Evolutionary conservation across 108 stramenopile genomes (phyloP).

Genomic region (Conticribra weissflogii): DNA sequence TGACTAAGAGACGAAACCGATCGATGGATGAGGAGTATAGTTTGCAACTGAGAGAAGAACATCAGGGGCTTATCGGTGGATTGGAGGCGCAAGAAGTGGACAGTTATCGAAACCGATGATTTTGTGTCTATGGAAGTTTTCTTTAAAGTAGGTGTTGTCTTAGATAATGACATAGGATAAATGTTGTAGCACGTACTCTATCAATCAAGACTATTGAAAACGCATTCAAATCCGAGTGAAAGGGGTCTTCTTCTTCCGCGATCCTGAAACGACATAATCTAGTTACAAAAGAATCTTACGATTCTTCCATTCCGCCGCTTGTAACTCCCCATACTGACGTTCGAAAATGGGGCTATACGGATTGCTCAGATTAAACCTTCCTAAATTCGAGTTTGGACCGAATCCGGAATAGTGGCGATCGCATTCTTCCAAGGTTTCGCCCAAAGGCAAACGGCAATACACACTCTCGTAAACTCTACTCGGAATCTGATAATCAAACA

Average conservation of each 20-base stretch:
- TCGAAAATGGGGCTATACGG: not conserved
- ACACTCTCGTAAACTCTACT: conserved; percentile 31
- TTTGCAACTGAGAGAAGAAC: conserved; percentile 16
- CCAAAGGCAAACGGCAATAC: conserved; percentile 42
- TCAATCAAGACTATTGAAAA: too few relatives aligned
- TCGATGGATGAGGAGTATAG: conserved; percentile 11
- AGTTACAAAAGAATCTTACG: too few relatives aligned
- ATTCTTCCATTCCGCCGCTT: too few relatives aligned
- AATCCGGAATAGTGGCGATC: not conserved
- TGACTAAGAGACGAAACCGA: conserved; percentile 5
- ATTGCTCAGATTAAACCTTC: not conserved
- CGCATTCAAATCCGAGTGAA: too few relatives aligned
- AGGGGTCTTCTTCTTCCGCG: too few relatives aligned
- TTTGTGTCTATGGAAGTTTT: too few relatives aligned
- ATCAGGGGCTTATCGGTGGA: not conserved
- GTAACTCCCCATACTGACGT: too few relatives aligned
- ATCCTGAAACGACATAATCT: too few relatives aligned
- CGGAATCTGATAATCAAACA: conserved; percentile 47
- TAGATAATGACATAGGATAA: too few relatives aligned
- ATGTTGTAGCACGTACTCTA: too few relatives aligned
- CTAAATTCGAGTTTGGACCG: not conserved
- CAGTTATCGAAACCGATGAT: conserved; percentile 1
- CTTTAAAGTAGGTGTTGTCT: too few relatives aligned
- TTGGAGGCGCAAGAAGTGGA: not conserved
- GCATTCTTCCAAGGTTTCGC: not conserved